A percentile compares a stretch with the other conserved stretches of the same genome.
These are phyloP conservation scores for Leccinum fibrillosum DNA, from an alignment of 768 basidiomycete species.

Conservation along the genomic window DNA sequence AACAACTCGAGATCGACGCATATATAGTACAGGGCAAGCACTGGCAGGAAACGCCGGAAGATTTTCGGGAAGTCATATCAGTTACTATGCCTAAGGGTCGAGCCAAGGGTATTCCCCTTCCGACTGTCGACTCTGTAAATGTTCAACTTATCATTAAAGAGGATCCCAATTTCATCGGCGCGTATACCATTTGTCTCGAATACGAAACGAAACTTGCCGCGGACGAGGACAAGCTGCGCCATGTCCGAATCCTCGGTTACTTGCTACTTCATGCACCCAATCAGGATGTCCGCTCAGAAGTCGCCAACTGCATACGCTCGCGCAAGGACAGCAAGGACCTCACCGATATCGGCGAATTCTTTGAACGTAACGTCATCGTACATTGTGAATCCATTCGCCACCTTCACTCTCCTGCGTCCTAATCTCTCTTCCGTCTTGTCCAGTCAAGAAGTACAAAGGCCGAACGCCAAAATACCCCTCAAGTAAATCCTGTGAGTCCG, in stretches of 20 bases:
- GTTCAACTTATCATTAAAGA: neutral
- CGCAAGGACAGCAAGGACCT: neutral
- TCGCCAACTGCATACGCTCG: slow-evolving; percentile 4
- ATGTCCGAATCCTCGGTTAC: slow-evolving; percentile 6
- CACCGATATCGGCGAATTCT: neutral
- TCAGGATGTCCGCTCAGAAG: neutral
- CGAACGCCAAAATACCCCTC: slow-evolving; percentile 20
- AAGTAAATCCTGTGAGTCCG: slow-evolving; percentile 15
- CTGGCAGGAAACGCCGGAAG: too few species aligned
- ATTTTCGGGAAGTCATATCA: too few species aligned
- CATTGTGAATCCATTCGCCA: neutral
- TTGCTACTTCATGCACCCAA: slow-evolving; percentile 5
- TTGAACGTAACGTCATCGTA: slow-evolving; percentile 4
- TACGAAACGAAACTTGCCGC: neutral
- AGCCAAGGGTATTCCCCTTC: neutral
- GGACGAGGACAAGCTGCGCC: neutral
- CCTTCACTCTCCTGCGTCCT: neutral
- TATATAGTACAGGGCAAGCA: too few species aligned
- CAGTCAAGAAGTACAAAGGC: slow-evolving; percentile 15
- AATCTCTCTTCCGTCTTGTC: neutral
- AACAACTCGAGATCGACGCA: too few species aligned
- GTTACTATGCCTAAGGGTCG: too few species aligned
- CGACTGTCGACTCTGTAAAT: neutral
- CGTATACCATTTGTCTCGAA: slow-evolving; percentile 1
- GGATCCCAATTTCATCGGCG: neutral